These are phyloP conservation scores for Nidula microcarpa DNA, from an alignment of 768 basidiomycete species.

Conservation along the genomic window DNA sequence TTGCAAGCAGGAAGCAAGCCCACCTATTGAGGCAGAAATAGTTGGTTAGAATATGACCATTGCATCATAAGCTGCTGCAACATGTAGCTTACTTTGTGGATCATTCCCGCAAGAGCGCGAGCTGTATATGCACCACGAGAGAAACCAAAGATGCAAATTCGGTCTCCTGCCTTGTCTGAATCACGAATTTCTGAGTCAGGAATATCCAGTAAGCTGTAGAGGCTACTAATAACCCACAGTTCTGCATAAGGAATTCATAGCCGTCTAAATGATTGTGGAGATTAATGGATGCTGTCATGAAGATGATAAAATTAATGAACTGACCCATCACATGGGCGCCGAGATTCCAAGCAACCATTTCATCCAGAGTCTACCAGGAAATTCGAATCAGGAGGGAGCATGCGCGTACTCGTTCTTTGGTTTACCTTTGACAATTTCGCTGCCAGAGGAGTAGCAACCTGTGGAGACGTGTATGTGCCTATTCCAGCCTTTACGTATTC, in stretches of 20 bases:
- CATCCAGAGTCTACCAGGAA: constrained; percentile 35
- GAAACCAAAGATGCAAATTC: constrained; percentile 62
- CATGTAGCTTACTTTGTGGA: constrained; percentile 32
- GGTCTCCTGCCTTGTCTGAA: constrained; percentile 47
- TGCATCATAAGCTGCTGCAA: neutral
- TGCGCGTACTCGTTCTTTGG: neutral
- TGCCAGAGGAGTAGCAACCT: constrained; percentile 29
- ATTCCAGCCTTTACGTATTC: constrained; percentile 37
- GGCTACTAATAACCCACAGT: constrained; percentile 28
- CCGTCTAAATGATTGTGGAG: constrained; percentile 29
- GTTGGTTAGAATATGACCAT: neutral
- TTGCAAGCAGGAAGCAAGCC: constrained; percentile 45
- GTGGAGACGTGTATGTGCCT: constrained; percentile 43
- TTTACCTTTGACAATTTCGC: constrained; percentile 36
- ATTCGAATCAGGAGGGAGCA: neutral
- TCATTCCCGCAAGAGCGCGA: constrained; percentile 49
- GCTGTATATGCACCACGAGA: constrained; percentile 67
- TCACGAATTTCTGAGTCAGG: neutral
- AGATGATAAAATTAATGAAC: constrained; percentile 5
- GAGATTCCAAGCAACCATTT: constrained; percentile 47
- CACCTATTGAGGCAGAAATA: constrained; percentile 8
- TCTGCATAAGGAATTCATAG: constrained; percentile 59
- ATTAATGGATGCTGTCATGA: neutral
- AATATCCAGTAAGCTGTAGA: neutral
- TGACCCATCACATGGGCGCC: constrained; percentile 46